Percentiles rank a stretch among this genome's conserved stretches.
phyloP scores from a whole-genome alignment of 306 rosid species.

The Glycyrrhiza uralensis region DNA sequence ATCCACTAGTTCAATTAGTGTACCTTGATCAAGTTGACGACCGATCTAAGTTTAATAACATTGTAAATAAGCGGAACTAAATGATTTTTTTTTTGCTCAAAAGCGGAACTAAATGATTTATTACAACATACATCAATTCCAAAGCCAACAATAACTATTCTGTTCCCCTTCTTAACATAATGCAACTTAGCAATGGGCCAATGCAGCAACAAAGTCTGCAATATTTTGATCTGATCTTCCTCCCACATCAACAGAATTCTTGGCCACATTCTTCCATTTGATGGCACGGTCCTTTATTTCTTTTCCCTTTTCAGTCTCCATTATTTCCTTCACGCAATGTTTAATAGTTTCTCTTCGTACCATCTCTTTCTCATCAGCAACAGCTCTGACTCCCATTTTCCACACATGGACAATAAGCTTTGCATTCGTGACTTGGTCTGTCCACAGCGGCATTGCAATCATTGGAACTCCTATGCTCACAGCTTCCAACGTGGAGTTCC shows the following conservation, averaged over 20 bases:
- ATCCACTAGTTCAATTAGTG: too few relatives aligned
- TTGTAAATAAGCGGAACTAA: too few relatives aligned
- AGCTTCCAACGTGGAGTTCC: neutral
- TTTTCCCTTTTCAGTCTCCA: neutral
- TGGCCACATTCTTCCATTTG: neutral
- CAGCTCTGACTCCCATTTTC: neutral
- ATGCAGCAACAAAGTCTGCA: neutral
- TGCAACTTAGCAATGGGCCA: neutral
- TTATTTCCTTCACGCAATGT: neutral
- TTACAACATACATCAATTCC: too few relatives aligned
- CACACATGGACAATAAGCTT: neutral
- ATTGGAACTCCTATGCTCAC: neutral
- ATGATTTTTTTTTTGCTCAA: too few relatives aligned
- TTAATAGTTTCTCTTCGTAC: neutral
- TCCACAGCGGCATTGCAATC: conserved; percentile 1
- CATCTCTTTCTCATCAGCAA: neutral
- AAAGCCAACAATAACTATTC: too few relatives aligned
- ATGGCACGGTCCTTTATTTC: neutral
- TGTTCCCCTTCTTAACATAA: too few relatives aligned
- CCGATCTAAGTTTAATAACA: too few relatives aligned
- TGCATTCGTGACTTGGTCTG: neutral
- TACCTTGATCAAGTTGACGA: too few relatives aligned
- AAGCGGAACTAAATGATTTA: too few relatives aligned
- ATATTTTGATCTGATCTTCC: neutral
- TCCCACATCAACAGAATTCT: neutral